Evolutionary conservation across 2,329 filamentous ascomycete species (phyloP).

Genomic region (Blastomyces silverae): DNA sequence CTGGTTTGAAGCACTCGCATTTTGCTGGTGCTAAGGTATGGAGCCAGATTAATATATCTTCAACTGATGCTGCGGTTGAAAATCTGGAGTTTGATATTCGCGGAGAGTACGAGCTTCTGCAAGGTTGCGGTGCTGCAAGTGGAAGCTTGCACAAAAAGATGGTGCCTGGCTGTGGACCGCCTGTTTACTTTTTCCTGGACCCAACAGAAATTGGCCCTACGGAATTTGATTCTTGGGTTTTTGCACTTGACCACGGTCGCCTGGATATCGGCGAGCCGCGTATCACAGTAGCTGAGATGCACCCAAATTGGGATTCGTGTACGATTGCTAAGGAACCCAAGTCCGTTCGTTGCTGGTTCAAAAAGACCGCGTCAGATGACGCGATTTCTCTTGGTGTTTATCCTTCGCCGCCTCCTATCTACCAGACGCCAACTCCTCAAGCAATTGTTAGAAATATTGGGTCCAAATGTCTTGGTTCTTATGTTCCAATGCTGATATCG

Average conservation of each 20-base stretch:
- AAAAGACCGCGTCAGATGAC: constrained; percentile 27
- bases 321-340: constrained; percentile 20
- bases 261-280: constrained; percentile 45
- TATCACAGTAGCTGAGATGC: constrained; percentile 42
- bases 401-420: constrained; percentile 21
- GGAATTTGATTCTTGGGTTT: constrained; percentile 50
- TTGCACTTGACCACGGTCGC: constrained; percentile 46
- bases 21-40: constrained; percentile 42
- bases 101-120: constrained; percentile 48
- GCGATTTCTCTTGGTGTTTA: constrained; percentile 24
- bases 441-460: constrained; percentile 19
- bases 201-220: constrained; percentile 45
- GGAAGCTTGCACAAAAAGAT: constrained; percentile 48
- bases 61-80: constrained; percentile 27
- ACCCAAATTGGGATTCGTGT: constrained; percentile 41
- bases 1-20: constrained; percentile 36
- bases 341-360: constrained; percentile 29
- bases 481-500: constrained; percentile 30
- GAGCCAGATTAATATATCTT: constrained; percentile 37
- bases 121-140: constrained; percentile 52
- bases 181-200: constrained; percentile 54
- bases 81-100: constrained; percentile 37
- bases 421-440: constrained; percentile 22
- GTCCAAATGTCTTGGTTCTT: constrained; percentile 29
- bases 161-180: constrained; percentile 18